Conservation (phyloP, 176 grass and related monocot genomes). For the Cenchrus purpureus region DNA sequence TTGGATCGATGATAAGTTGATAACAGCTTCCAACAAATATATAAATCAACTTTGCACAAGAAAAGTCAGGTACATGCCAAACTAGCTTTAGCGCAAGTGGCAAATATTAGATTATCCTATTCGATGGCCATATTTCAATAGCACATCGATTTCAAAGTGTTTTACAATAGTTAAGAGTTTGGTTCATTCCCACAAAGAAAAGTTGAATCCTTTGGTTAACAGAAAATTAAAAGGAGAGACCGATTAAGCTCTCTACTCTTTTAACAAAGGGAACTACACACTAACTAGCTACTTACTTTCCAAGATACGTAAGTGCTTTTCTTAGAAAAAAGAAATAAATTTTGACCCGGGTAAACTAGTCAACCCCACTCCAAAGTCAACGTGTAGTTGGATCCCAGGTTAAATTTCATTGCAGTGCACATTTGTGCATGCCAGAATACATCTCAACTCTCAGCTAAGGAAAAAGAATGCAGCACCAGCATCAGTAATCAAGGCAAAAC, state of each 20-base stretch:
- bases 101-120: constrained; percentile 38
- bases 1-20: constrained; percentile 44
- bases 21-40: constrained; percentile 47
- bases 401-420: neutral
- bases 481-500: neutral
- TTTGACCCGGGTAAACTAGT: neutral
- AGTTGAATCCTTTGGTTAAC: constrained; percentile 2
- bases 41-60: constrained; percentile 45
- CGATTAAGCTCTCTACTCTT: constrained; percentile 10
- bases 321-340: neutral
- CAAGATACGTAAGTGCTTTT: constrained; percentile 6
- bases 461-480: neutral
- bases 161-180: constrained; percentile 26
- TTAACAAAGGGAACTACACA: neutral
- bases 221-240: neutral
- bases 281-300: neutral
- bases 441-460: neutral
- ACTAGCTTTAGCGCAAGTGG: constrained; percentile 48
- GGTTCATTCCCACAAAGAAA: constrained; percentile 20
- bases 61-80: constrained; percentile 53
- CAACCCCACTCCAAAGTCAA: constrained; percentile 21
- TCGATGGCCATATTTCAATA: constrained; percentile 32
- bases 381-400: neutral
- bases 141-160: neutral
- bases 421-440: neutral